These are phyloP conservation scores for Fusarium sp. DNA, from an alignment of 2,329 filamentous ascomycete genomes.

Conservation along the genomic window DNA sequence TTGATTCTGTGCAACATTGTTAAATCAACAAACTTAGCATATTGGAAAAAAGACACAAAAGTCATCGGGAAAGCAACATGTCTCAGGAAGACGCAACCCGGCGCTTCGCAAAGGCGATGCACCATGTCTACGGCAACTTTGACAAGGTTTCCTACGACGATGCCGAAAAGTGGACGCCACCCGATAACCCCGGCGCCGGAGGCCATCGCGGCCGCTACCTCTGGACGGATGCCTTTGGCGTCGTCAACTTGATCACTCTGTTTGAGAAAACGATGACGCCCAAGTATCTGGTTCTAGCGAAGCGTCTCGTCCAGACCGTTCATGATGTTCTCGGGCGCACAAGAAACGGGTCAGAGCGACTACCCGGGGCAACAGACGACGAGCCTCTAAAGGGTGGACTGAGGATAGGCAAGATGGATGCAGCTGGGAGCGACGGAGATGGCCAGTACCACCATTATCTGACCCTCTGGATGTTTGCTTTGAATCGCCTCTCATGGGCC, in stretches of 20 bases:
- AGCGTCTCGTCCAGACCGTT: constrained; percentile 64
- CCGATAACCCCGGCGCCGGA: constrained; percentile 61
- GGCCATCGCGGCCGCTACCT: constrained; percentile 72
- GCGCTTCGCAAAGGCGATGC: constrained; percentile 57
- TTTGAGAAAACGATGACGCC: constrained; percentile 55
- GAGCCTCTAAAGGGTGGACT: constrained; percentile 69
- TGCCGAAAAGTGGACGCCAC: constrained; percentile 61
- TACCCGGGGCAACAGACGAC: constrained; percentile 67
- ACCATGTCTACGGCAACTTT: constrained; percentile 56
- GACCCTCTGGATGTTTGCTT: constrained; percentile 75
- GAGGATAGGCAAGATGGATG: constrained; percentile 70
- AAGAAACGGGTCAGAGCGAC: constrained; percentile 61
- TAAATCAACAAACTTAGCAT: too few species aligned
- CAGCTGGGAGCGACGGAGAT: constrained; percentile 66
- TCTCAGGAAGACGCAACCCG: constrained; percentile 17
- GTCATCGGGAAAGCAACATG: not conserved
- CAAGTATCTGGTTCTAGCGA: constrained; percentile 65
- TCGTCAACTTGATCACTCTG: constrained; percentile 72
- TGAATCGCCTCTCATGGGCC: constrained; percentile 68
- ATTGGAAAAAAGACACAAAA: not conserved
- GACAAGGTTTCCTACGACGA: constrained; percentile 42
- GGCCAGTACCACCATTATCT: constrained; percentile 76
- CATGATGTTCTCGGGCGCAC: constrained; percentile 68
- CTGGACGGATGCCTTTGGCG: constrained; percentile 74
- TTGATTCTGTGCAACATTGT: not conserved